Evolutionary conservation across 805 yeast genomes (phyloP).

Genomic region (Clavispora vitiphila): DNA sequence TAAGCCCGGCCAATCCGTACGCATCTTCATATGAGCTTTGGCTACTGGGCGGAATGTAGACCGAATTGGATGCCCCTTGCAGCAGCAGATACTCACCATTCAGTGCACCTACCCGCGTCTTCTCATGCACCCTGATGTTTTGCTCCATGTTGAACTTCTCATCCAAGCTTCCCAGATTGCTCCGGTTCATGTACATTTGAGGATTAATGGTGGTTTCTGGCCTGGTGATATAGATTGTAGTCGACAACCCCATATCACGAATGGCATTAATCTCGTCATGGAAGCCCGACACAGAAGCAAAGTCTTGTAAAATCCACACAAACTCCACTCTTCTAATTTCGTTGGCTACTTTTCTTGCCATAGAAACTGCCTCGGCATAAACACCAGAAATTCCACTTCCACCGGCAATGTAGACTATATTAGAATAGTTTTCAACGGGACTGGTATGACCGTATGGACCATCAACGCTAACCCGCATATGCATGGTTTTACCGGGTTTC

Average conservation of each 20-base stretch:
- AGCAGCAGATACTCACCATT: background rate
- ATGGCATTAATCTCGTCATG: conserved; percentile 10
- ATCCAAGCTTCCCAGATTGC: background rate
- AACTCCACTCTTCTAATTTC: conserved; percentile 12
- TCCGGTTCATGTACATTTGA: background rate
- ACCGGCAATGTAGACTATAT: conserved; percentile 61
- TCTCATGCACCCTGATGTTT: background rate
- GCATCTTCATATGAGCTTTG: background rate
- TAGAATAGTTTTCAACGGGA: conserved; percentile 45
- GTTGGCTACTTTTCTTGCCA: conserved; percentile 18
- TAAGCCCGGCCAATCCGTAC: background rate
- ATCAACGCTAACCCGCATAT: conserved; percentile 41
- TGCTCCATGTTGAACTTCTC: background rate
- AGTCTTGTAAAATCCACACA: conserved; percentile 15
- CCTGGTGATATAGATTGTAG: conserved; percentile 13
- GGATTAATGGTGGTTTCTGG: conserved; percentile 4
- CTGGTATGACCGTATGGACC: conserved; percentile 67
- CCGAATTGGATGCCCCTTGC: background rate
- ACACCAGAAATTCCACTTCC: conserved; percentile 75
- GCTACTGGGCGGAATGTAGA: background rate
- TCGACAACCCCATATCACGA: conserved; percentile 7
- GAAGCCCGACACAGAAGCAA: conserved; percentile 11
- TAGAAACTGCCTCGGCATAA: conserved; percentile 34
- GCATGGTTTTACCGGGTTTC: conserved; percentile 25
- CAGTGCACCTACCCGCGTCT: background rate